Conservation (phyloP, 306 rosid genomes). For the Vigna reflexopilosa region DNA sequence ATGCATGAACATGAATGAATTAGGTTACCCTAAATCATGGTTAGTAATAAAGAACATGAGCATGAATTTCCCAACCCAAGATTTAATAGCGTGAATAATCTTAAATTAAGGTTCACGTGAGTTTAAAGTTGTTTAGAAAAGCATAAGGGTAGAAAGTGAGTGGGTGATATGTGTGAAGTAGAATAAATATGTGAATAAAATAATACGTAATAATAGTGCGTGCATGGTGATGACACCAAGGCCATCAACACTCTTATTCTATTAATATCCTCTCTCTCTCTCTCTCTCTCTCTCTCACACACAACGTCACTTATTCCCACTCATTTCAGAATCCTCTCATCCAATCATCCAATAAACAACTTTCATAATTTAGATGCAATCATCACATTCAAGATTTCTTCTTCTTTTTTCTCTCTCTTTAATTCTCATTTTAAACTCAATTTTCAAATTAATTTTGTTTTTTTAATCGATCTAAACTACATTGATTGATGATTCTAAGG, state of each 20-base stretch:
- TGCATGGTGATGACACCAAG: constrained; percentile 45
- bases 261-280: not conserved
- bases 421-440: too few relatives aligned
- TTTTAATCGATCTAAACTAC: too few relatives aligned
- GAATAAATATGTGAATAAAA: constrained; percentile 1
- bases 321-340: constrained; percentile 42
- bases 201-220: constrained; percentile 10
- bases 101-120: constrained; percentile 38
- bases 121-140: not conserved
- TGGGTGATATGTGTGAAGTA: constrained; percentile 11
- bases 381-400: not conserved
- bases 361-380: not conserved
- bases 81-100: not conserved
- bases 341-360: constrained; percentile 31
- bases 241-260: constrained; percentile 31
- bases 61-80: too few relatives aligned
- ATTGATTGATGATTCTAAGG: too few relatives aligned
- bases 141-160: not conserved
- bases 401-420: not conserved
- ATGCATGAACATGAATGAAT: too few relatives aligned
- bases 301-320: constrained; percentile 40
- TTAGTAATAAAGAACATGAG: too few relatives aligned
- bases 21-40: too few relatives aligned
- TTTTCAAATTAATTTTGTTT: too few relatives aligned
- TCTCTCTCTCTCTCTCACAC: not conserved